phyloP scores from a whole-genome alignment of 768 basidiomycete species.

The Naganishia antarctica region DNA sequence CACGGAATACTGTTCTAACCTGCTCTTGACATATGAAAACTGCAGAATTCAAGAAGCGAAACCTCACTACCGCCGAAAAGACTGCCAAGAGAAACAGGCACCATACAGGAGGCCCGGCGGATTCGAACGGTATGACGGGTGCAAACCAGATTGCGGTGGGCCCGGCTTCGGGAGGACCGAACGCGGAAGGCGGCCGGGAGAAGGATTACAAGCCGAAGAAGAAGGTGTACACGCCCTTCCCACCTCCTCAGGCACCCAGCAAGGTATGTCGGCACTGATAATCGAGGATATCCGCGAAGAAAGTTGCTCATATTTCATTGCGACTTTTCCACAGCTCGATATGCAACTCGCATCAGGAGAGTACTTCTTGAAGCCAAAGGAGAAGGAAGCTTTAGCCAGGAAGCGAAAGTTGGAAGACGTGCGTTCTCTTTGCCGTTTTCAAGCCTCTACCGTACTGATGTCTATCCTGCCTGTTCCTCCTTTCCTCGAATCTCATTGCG shows the following conservation, averaged over 20 bases:
- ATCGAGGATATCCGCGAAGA: too few relatives aligned
- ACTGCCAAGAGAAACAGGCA: constrained; percentile 79
- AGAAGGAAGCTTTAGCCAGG: constrained; percentile 73
- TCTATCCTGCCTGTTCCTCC: neutral
- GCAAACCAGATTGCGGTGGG: constrained; percentile 22
- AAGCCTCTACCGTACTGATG: too few relatives aligned
- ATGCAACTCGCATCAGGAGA: constrained; percentile 93
- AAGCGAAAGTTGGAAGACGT: constrained; percentile 73
- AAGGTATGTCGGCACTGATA: too few relatives aligned
- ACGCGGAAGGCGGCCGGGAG: neutral
- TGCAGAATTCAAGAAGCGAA: constrained; percentile 76
- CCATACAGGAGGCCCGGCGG: constrained; percentile 23
- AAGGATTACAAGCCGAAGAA: constrained; percentile 57
- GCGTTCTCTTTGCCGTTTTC: too few relatives aligned
- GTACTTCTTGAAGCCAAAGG: constrained; percentile 88
- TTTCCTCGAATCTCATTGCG: constrained; percentile 21
- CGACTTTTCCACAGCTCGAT: constrained; percentile 62
- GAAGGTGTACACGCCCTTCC: constrained; percentile 98
- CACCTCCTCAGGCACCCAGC: constrained; percentile 84
- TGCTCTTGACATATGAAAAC: neutral
- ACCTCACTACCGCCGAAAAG: constrained; percentile 90
- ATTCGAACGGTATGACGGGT: constrained; percentile 4
- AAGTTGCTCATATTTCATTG: too few relatives aligned
- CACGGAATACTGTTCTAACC: neutral
- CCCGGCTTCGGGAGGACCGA: neutral